Evolutionary conservation across 2,329 filamentous ascomycete species (phyloP), one percentile per base, ranked within the genome.

Genomic region (Colletotrichum lindemuthianum): DNA sequence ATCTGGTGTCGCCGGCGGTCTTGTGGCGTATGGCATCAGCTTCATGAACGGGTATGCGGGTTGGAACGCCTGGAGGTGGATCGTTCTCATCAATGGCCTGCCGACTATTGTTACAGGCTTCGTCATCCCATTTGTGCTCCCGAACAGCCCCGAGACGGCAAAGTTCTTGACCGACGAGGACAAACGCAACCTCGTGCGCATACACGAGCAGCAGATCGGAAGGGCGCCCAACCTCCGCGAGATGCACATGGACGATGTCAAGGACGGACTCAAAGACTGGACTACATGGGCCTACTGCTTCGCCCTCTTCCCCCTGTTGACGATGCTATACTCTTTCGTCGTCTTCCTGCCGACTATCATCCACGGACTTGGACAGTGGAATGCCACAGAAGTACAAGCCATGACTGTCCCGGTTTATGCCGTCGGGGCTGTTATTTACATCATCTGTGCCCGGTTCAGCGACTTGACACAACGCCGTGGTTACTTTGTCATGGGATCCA

Each of bases 351-450:
- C 67, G 0, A 69, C 68, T 1, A 92, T 92, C 66, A 90, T 92
- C 72, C 78, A 83, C 56, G 84, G 82, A 0, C 84, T 91, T 64
- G 86, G 88, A 2, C 73, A 72, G 3, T 90, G 87, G 75, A 79
- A 81, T 0, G 78, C 78, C 0, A 80, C 86, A 0, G 81, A 88
- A 68, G 84, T 89, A 0, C 89, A 92, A 71, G 86, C 87, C 40
- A 79, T 92, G 47, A 92, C 89, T 0, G 87, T 91, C 16, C 90
- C 90, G 1, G 88, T 88, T 70, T 92, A 92, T 67, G 81, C 83
- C 0, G 72, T 90, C 1, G 89, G 89, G 1, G 88, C 88, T 0
- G 79, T 88, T 16, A 83, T 81, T 0, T 91, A 90, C 68, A 76
- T 91, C 10, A 60, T 81, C 2, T 78, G 85, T 8, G 88, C 88